These are phyloP conservation scores for Chalara sp. DNA, from an alignment of 2,329 filamentous ascomycete genomes.

Conservation along the genomic window DNA sequence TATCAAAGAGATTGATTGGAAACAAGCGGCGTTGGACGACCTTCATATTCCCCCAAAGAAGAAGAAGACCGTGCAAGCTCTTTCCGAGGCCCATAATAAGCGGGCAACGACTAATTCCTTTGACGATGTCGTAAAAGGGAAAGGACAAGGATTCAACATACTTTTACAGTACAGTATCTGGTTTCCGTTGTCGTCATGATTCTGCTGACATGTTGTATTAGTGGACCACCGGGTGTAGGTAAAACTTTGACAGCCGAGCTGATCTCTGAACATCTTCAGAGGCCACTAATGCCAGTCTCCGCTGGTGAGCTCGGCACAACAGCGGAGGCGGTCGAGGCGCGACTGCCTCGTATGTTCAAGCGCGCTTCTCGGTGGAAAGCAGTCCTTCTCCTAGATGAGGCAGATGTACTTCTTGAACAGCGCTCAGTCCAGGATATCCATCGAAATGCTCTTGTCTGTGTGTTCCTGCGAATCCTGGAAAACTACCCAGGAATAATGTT, in stretches of 20 bases:
- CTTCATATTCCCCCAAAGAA: constrained; percentile 1
- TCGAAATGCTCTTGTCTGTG: constrained; percentile 25
- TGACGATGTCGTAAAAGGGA: constrained; percentile 1
- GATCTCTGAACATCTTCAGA: constrained; percentile 6
- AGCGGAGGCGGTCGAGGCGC: background rate
- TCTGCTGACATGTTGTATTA: constrained; percentile 2
- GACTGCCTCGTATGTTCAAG: constrained; percentile 3
- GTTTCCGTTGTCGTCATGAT: background rate
- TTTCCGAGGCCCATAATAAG: background rate
- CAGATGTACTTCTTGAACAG: constrained; percentile 46
- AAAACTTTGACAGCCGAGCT: constrained; percentile 13
- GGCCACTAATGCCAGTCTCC: constrained; percentile 1
- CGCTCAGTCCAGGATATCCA: constrained; percentile 20
- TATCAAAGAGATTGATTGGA: constrained; percentile 5
- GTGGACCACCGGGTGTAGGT: constrained; percentile 8
- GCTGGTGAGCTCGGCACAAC: background rate
- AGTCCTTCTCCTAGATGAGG: constrained; percentile 64
- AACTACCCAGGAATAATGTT: constrained; percentile 34
- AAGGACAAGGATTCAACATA: background rate
- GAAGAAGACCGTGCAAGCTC: constrained; percentile 1
- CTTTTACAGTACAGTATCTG: constrained; percentile 3
- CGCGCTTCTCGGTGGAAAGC: constrained; percentile 50
- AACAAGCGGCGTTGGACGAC: background rate
- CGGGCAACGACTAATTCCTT: background rate
- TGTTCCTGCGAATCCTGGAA: constrained; percentile 30